Percentiles rank a stretch among this genome's conserved stretches.
Conservation (phyloP, 1,139 yeast genomes). For the Taphrina betulina region DNA sequence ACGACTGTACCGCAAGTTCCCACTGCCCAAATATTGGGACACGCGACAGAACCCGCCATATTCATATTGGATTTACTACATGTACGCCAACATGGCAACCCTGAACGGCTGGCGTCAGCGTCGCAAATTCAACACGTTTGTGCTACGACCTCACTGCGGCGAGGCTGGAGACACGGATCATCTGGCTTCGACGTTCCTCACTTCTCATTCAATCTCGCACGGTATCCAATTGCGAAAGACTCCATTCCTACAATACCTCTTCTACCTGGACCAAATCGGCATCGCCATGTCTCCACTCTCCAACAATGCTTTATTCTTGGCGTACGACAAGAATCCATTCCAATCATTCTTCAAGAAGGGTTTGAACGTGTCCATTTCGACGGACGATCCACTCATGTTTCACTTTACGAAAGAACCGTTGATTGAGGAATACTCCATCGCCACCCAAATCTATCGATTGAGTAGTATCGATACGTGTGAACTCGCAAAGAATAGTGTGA, state of each 20-base stretch:
- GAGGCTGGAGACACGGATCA: conserved; percentile 99
- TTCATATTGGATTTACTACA: conserved; percentile 85
- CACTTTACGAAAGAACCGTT: conserved; percentile 97
- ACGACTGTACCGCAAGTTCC: conserved; percentile 74
- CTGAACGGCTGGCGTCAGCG: conserved; percentile 76
- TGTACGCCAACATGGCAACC: conserved; percentile 80
- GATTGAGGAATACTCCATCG: conserved; percentile 95
- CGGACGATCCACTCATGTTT: conserved; percentile 93
- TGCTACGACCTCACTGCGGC: conserved; percentile 95
- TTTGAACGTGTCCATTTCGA: conserved; percentile 82
- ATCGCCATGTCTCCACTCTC: conserved; percentile 99
- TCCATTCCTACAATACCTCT: conserved; percentile 90
- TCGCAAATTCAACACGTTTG: conserved; percentile 80
- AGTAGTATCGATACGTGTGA: conserved; percentile 97
- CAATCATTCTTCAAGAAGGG: conserved; percentile 87
- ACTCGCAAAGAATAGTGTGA: conserved; percentile 74
- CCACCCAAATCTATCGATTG: conserved; percentile 92
- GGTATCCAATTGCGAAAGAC: conserved; percentile 90
- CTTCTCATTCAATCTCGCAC: conserved; percentile 91
- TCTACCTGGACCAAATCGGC: conserved; percentile 90
- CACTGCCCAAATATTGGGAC: conserved; percentile 81
- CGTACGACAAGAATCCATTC: conserved; percentile 94
- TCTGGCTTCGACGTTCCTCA: conserved; percentile 80
- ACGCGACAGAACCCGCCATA: conserved; percentile 87
- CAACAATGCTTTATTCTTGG: conserved; percentile 90